Conservation (phyloP, 495 filamentous ascomycete genomes). For the Hypoxylon perforatum region DNA sequence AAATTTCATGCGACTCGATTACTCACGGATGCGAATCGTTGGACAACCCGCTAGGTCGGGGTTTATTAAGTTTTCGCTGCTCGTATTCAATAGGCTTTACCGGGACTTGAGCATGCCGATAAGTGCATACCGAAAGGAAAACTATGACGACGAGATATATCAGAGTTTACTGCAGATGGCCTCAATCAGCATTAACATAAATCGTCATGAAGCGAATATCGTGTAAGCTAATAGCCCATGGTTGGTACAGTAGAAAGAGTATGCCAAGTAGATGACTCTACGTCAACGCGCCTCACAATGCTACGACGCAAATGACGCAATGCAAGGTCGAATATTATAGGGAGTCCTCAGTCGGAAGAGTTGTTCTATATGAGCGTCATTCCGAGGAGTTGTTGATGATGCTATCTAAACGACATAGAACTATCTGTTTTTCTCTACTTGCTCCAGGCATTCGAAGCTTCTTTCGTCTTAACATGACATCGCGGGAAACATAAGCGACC, state of each 20-base stretch:
- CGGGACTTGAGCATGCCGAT: slow-evolving; percentile 20
- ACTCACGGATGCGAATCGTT: too few relatives aligned
- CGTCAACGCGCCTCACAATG: background rate
- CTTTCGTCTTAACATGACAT: too few relatives aligned
- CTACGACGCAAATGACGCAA: background rate
- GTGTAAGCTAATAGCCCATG: background rate
- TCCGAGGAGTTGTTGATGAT: too few relatives aligned
- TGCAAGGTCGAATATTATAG: too few relatives aligned
- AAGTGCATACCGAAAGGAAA: slow-evolving; percentile 12
- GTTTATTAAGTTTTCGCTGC: slow-evolving; percentile 13
- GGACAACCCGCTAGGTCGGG: too few relatives aligned
- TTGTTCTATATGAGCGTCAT: too few relatives aligned
- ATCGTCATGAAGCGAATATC: background rate
- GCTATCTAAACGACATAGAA: too few relatives aligned
- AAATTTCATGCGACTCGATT: too few relatives aligned
- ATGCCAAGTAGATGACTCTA: background rate
- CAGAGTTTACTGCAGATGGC: background rate
- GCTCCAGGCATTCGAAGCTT: too few relatives aligned
- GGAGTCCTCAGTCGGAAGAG: too few relatives aligned
- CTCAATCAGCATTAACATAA: slow-evolving; percentile 13
- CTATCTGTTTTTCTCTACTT: too few relatives aligned
- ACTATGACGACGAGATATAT: slow-evolving; percentile 7
- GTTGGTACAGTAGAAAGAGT: background rate
- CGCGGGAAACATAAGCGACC: too few relatives aligned
- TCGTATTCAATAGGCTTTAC: slow-evolving; percentile 28